A percentile compares a stretch with the other conserved stretches of the same genome.
These are phyloP conservation scores for Carex parvula DNA, from an alignment of 176 grass and related monocot genomes.

Conservation along the genomic window DNA sequence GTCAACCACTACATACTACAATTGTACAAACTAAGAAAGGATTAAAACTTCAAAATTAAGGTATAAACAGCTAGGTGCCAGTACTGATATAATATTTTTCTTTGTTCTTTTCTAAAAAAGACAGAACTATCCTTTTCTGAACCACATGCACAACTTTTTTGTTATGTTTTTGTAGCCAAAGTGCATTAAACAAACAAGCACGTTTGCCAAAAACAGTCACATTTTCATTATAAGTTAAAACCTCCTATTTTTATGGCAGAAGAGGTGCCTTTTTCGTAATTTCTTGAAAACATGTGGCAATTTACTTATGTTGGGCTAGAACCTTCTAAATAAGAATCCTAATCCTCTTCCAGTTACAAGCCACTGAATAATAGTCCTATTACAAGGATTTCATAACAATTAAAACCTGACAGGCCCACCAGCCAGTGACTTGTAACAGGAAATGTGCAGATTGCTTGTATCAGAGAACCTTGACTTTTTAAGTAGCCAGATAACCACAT, in stretches of 20 bases:
- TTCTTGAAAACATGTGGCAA: background rate
- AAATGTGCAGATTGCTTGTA: background rate
- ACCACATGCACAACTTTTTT: background rate
- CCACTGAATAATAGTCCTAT: background rate
- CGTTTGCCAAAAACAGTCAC: background rate
- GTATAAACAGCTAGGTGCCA: background rate
- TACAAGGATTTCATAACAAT: background rate
- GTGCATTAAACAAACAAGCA: background rate
- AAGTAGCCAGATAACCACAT: background rate
- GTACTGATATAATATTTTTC: background rate
- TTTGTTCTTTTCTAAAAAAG: background rate
- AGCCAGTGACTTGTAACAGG: background rate
- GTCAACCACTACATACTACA: slow-evolving; percentile 75
- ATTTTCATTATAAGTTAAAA: background rate
- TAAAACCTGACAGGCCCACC: too few relatives aligned
- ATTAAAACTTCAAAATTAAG: background rate
- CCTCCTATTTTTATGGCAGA: background rate
- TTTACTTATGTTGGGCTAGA: background rate
- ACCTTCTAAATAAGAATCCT: background rate
- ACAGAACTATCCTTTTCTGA: background rate
- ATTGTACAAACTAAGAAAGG: slow-evolving; percentile 8
- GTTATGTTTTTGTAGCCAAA: background rate
- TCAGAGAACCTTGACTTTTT: background rate
- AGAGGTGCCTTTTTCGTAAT: background rate
- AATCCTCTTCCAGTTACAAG: background rate